These are phyloP conservation scores for Corchorus olitorius DNA, from an alignment of 345 rosid genomes.

Conservation along the genomic window DNA sequence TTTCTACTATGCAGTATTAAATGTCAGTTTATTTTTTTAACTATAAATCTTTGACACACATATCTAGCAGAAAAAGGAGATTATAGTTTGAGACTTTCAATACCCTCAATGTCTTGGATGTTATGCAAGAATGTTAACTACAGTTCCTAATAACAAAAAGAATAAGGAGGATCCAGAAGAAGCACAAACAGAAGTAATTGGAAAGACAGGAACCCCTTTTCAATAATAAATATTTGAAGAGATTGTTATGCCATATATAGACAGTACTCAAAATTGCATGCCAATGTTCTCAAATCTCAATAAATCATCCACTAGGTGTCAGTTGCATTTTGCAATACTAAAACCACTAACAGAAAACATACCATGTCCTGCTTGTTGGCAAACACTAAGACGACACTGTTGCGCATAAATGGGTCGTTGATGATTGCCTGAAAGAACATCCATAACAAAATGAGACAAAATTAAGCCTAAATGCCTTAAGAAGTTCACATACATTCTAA, in stretches of 20 bases:
- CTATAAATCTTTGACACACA: no score
- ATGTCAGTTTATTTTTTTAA: no score
- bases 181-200: neutral
- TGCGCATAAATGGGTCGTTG: constrained; percentile 95
- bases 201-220: neutral
- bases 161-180: neutral
- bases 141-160: neutral
- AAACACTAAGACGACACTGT: constrained; percentile 90
- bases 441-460: constrained; percentile 21
- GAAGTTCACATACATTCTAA: constrained; percentile 20
- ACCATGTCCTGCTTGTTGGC: constrained; percentile 99
- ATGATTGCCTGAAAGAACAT: constrained; percentile 74
- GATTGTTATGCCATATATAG: neutral
- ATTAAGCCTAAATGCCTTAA: constrained; percentile 19
- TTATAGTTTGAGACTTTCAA: neutral
- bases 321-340: neutral
- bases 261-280: neutral
- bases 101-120: neutral
- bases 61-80: neutral
- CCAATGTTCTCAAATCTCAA: neutral
- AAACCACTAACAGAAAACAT: constrained; percentile 28
- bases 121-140: neutral
- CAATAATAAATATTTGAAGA: neutral
- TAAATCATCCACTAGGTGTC: neutral
- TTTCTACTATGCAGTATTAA: no score